Base-by-base conservation (phyloP, 1,284 basidiomycete genomes). In the Polyporus tsugae region DNA sequence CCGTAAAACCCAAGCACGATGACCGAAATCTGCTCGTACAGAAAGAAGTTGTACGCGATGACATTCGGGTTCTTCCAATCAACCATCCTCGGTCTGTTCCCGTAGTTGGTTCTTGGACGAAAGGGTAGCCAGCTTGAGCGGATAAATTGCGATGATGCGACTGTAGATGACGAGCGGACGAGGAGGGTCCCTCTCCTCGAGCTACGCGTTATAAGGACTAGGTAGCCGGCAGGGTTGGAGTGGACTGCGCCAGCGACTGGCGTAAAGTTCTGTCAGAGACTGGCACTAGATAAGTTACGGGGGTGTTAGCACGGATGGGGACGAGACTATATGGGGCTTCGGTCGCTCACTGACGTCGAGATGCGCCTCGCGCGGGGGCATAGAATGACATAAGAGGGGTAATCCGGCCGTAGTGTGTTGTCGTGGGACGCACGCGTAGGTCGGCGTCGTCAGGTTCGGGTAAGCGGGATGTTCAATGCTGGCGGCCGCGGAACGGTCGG, bases 1-100 rank as follows among this genome's bases (percentile, higher is more conserved):
- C 68, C 70, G 36, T 67, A 70, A 62, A 72, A 69, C 38, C 70
- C 70, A 5, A 72, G 61, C 46, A 72, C 17, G 62, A 72, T 63
- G 41, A 69, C 60, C 4, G 64, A 59, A 46, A 67, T 64, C 49
- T 68, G 70, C 39, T 64, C 66, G 42, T 69, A 69, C 15, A 72
- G 60, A 46, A 69, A 63, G 46, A 68, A 66, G 61, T 19, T 41
- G 57, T 65, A 68, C n/a, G 11, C 61, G 36, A 68, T 29, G 15
- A 69, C 62, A 1, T 44, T 46, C 10, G 68, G 70, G 58, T 68
- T 59, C 38, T 69, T 33, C 70, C 70, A 70, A 61, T 69, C 57
- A 13, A 71, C 67, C 58, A 60, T 60, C 35, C 5, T 13, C 22
- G 10, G n/a, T 13, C 36, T 13, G 38, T 39, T 41, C 22, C 39